Percentiles rank a stretch among this genome's conserved stretches.
phyloP scores from a whole-genome alignment of 2,329 filamentous ascomycete genomes.

The Colletotrichum nymphaeae region DNA sequence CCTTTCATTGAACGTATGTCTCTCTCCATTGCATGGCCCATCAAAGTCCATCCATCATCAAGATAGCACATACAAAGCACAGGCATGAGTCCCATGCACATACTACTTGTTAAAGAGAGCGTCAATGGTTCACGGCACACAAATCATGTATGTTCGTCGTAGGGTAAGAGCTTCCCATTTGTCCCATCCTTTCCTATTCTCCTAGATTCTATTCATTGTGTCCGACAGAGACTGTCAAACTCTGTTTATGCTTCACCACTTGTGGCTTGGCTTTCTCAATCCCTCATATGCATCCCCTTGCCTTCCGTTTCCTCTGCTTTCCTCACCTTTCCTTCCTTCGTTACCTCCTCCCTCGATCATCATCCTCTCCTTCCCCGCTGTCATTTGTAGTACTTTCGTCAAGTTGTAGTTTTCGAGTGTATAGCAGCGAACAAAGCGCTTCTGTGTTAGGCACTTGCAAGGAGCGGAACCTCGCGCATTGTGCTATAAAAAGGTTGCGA shows the following conservation, averaged over 20 bases:
- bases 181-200: not conserved
- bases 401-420: not conserved
- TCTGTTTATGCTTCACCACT: not conserved
- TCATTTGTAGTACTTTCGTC: not conserved
- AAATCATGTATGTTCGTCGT: not conserved
- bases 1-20: too few relatives aligned
- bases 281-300: too few relatives aligned
- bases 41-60: too few relatives aligned
- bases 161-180: not conserved
- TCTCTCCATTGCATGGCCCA: too few relatives aligned
- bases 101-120: too few relatives aligned
- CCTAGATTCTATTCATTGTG: not conserved
- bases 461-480: constrained; percentile 23
- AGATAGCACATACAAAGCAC: too few relatives aligned
- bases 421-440: not conserved
- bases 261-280: too few relatives aligned
- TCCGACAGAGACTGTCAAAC: not conserved
- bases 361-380: not conserved
- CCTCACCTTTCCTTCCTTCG: too few relatives aligned
- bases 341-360: not conserved
- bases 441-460: constrained; percentile 1
- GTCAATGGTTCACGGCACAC: not conserved
- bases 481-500: not conserved
- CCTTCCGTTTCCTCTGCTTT: too few relatives aligned
- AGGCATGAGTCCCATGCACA: too few relatives aligned